These are phyloP conservation scores for Linnemannia exigua DNA, from an alignment of 192 early-diverging fungal species.

Conservation along the genomic window DNA sequence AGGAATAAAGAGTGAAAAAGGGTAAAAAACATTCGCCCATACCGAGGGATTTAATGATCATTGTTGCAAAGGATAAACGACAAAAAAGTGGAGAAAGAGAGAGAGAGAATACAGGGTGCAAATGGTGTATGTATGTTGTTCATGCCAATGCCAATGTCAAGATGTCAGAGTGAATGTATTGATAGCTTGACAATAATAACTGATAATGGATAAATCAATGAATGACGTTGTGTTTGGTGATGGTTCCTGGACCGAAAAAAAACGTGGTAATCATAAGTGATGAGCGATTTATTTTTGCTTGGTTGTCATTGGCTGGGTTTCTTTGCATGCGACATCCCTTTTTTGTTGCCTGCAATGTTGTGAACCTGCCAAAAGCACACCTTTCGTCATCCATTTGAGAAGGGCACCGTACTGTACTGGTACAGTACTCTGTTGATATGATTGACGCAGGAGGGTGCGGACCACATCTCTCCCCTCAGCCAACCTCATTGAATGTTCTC, in stretches of 20 bases:
- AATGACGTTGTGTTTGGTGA: not conserved
- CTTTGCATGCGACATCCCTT: not conserved
- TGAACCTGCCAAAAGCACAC: not conserved
- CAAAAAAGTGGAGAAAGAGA: not conserved
- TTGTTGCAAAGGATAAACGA: not conserved
- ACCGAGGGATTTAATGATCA: not conserved
- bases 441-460: not conserved
- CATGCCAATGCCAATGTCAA: not conserved
- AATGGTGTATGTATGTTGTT: not conserved
- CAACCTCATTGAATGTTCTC: not conserved
- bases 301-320: not conserved
- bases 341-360: too few relatives aligned
- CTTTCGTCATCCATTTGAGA: constrained; percentile 6
- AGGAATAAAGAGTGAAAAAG: not conserved
- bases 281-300: not conserved
- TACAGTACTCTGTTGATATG: not conserved
- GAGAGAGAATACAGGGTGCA: not conserved
- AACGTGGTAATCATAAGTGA: not conserved
- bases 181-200: not conserved
- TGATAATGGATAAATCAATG: constrained; percentile 2
- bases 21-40: not conserved
- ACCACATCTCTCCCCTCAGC: not conserved
- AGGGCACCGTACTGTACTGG: not conserved
- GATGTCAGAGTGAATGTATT: not conserved
- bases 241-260: constrained; percentile 9